phyloP scores from a whole-genome alignment of 1,139 yeast species.

The Pichia sorboxylosa region DNA sequence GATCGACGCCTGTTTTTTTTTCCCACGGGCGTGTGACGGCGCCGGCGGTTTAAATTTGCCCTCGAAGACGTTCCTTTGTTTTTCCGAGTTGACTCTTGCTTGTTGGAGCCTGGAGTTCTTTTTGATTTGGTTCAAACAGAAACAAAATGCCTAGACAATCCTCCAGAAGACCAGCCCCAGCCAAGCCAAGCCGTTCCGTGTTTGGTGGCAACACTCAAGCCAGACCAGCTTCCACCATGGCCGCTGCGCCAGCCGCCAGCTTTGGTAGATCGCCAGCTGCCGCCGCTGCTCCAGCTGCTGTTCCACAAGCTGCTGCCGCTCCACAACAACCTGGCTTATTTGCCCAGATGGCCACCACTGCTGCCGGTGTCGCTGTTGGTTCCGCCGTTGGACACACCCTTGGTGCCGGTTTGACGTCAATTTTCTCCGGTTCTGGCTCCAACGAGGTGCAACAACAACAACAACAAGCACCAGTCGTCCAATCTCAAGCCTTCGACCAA shows the following conservation, averaged over 20 bases:
- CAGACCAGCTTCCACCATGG: conserved; percentile 32
- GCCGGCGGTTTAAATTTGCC: no score
- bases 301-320: conserved; percentile 30
- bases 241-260: conserved; percentile 29
- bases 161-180: conserved; percentile 47
- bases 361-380: conserved; percentile 99
- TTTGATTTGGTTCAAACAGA: background rate
- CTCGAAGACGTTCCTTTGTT: no score
- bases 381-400: conserved; percentile 92
- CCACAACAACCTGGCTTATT: conserved; percentile 79
- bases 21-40: no score
- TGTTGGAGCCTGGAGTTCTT: no score
- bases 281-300: conserved; percentile 24
- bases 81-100: no score
- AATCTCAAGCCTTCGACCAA: conserved; percentile 26
- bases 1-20: no score
- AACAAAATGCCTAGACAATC: conserved; percentile 48
- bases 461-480: conserved; percentile 25
- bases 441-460: conserved; percentile 35
- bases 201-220: conserved; percentile 18
- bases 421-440: conserved; percentile 77
- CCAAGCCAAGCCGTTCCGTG: conserved; percentile 17
- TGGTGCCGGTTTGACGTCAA: conserved; percentile 83
- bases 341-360: conserved; percentile 96
- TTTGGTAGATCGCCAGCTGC: conserved; percentile 22